Evolutionary conservation across 306 rosid species (phyloP).

Genomic region (Trichosanthes truncata): DNA sequence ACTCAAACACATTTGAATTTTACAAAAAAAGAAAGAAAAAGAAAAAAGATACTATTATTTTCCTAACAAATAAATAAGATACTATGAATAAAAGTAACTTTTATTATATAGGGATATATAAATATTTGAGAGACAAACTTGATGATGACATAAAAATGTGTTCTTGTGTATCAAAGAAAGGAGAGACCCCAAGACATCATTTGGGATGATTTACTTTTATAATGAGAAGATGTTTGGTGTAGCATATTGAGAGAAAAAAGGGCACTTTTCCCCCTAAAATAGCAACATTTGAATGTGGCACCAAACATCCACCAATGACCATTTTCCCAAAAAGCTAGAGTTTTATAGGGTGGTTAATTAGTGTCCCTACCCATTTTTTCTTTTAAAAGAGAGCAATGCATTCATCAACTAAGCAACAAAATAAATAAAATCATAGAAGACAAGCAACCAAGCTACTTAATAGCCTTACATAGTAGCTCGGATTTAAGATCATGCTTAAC

Average conservation of each 20-base stretch:
- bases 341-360: not conserved
- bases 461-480: not conserved
- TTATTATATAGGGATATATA: not conserved
- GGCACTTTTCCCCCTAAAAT: not conserved
- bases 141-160: not conserved
- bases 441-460: not conserved
- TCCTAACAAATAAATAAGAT: too few relatives aligned
- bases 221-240: not conserved
- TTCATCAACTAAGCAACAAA: not conserved
- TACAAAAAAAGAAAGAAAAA: too few relatives aligned
- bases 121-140: not conserved
- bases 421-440: not conserved
- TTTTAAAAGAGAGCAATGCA: not conserved
- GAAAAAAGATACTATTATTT: too few relatives aligned
- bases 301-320: not conserved
- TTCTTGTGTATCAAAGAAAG: not conserved
- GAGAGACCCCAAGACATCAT: not conserved
- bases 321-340: not conserved
- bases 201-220: not conserved
- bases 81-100: not conserved
- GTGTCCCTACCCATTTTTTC: not conserved
- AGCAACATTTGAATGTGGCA: not conserved
- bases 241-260: not conserved
- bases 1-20: not conserved
- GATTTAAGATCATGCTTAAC: not conserved